phyloP scores from a whole-genome alignment of 352 stramenopile genomes.

The Phytophthora melonis region DNA sequence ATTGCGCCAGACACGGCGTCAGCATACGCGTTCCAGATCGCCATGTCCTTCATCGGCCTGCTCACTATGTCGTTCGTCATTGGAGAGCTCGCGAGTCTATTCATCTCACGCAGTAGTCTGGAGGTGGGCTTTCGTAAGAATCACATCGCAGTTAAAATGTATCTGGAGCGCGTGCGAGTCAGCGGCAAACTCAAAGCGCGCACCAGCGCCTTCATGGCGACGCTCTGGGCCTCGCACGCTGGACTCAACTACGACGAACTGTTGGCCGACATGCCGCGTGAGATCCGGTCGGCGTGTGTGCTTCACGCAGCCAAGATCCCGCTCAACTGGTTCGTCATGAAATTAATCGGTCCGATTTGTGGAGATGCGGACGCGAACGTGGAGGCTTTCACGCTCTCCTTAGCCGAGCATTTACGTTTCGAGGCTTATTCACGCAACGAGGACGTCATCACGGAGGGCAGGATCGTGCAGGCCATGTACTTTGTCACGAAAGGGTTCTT shows the following conservation, averaged over 20 bases:
- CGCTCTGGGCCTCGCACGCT: conserved; percentile 57
- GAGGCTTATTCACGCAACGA: conserved; percentile 64
- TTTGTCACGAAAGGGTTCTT: conserved; percentile 66
- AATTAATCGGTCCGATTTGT: conserved; percentile 43
- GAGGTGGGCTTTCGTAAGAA: conserved; percentile 33
- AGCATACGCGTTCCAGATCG: conserved; percentile 48
- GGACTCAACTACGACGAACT: conserved; percentile 47
- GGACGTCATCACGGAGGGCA: conserved; percentile 59
- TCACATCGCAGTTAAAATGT: conserved; percentile 48
- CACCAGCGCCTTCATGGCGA: conserved; percentile 48
- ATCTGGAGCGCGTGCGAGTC: conserved; percentile 43
- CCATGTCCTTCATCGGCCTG: conserved; percentile 49
- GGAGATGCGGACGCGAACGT: conserved; percentile 28
- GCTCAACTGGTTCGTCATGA: conserved; percentile 43
- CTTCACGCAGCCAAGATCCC: no score
- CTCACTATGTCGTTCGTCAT: conserved; percentile 61
- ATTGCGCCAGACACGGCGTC: conserved; percentile 37
- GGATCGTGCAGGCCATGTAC: conserved; percentile 63
- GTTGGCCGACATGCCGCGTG: no score
- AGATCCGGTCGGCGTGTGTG: no score
- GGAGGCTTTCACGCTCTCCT: conserved; percentile 25
- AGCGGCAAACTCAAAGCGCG: conserved; percentile 38
- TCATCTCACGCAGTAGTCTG: conserved; percentile 56
- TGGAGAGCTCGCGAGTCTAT: conserved; percentile 55
- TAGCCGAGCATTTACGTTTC: conserved; percentile 53